Evolutionary conservation across 1,139 yeast genomes (phyloP), one percentile per base, ranked within the genome.

Genomic region (Pneumocystis canis): DNA sequence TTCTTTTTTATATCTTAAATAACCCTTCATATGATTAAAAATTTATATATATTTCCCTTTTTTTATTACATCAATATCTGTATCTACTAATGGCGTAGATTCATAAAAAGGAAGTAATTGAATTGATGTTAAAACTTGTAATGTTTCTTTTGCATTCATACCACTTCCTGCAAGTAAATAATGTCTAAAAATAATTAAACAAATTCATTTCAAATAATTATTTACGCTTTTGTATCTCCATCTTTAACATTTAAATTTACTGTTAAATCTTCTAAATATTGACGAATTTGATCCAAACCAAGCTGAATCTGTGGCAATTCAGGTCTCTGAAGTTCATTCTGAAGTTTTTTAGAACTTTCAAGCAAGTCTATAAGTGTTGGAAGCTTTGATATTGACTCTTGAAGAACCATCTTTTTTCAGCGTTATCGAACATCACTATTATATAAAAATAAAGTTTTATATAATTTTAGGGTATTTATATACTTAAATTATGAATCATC

Each of bases 101-200:
- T 69, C 66, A 35, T 70, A 74, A n/a, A 66, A 60, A 9, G 69
- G 64, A 16, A 73, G 71, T 0, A 71, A 67, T 18, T 64, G 69
- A 59, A 74, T 71, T 35, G 73, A 67, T 53, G 72, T 72, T 32
- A 77, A 70, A 59, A 87, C 90, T 60, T 79, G 78, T 68, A 87
- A 90, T 60, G 92, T 84, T 64, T 89, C 95, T 70, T 89, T 96
- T 58, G 95, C 87, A 64, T 89, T 85, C 63, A 90, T 80, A 0
- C 96, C 97, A 71, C 94, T 86, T 0, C 94, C 87, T 1, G 97
- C 96, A 63, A 92, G 78, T 60, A 90, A 76, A 72, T 90, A 90
- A 70, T 89, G 97, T 0, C 71, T 69, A 61, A 20, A 3, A 5
- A 47, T 6, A 28, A 3, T 32, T 16, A 57, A 33, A 64, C 70